Evolutionary conservation across 352 stramenopile species (phyloP).

Genomic region (Achlya hypogyna): DNA sequence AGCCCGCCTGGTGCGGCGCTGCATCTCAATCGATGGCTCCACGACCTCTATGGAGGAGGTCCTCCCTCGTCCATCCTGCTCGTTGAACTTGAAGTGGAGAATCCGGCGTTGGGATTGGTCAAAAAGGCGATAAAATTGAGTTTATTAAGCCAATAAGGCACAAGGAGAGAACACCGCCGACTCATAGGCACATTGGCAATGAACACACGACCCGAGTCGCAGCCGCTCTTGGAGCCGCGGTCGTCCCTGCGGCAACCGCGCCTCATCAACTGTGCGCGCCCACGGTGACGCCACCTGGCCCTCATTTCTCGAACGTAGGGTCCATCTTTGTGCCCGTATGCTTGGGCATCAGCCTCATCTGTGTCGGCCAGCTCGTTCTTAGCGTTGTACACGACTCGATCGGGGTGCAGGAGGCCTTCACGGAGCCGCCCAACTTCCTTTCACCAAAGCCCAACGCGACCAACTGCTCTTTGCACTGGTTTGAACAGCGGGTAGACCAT

Average conservation of each 20-base stretch:
- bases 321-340: neutral
- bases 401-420: neutral
- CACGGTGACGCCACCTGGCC: neutral
- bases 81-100: no score
- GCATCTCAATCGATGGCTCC: no score
- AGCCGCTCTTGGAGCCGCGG: neutral
- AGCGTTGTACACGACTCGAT: neutral
- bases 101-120: no score
- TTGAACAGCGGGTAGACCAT: conserved; percentile 85
- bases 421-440: conserved; percentile 4
- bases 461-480: conserved; percentile 80
- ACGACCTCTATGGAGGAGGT: no score
- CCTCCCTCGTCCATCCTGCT: no score
- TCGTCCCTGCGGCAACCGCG: neutral
- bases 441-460: conserved; percentile 23
- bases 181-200: no score
- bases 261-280: neutral
- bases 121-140: no score
- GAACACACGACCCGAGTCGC: no score
- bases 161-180: no score
- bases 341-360: neutral
- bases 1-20: no score
- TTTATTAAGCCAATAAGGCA: no score
- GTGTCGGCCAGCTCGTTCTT: neutral
- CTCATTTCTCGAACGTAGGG: neutral